phyloP scores from a whole-genome alignment of 2,329 filamentous ascomycete genomes.

The Davidsoniella neocaledoniae region DNA sequence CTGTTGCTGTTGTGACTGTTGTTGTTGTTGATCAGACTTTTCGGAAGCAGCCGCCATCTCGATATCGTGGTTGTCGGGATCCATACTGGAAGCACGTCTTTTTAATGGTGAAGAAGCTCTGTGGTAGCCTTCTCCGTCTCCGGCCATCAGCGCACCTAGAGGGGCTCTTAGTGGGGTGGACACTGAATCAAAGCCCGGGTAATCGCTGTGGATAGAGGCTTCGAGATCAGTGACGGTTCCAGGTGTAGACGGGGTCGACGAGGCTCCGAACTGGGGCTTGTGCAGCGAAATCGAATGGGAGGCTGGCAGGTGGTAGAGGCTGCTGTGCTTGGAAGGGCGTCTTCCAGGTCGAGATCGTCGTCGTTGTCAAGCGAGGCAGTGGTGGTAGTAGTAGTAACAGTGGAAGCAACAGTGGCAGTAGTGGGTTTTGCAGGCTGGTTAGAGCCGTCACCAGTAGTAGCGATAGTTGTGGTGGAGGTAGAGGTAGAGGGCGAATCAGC shows the following conservation, averaged over 20 bases:
- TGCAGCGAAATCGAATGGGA: conserved; percentile 16
- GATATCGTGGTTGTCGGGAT: conserved; percentile 26
- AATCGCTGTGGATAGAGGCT: conserved; percentile 37
- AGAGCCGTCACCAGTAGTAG: too few relatives aligned
- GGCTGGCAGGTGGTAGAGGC: conserved; percentile 14
- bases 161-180: conserved; percentile 19
- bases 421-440: not conserved
- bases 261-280: conserved; percentile 29
- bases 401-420: not conserved
- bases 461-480: not conserved
- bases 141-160: conserved; percentile 22
- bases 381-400: not conserved
- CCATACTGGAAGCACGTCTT: conserved; percentile 45
- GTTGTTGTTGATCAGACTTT: conserved; percentile 8
- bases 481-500: not conserved
- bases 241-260: conserved; percentile 41
- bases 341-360: conserved; percentile 26
- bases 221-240: conserved; percentile 38
- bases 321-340: conserved; percentile 31
- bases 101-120: conserved; percentile 50
- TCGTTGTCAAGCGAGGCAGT: conserved; percentile 15
- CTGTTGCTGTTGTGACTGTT: conserved; percentile 2
- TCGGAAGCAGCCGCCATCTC: conserved; percentile 13
- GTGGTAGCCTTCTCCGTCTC: conserved; percentile 36
- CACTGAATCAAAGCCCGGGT: conserved; percentile 1